phyloP scores from a whole-genome alignment of 2,329 filamentous ascomycete species.

The Pseudocercospora macadamiae region DNA sequence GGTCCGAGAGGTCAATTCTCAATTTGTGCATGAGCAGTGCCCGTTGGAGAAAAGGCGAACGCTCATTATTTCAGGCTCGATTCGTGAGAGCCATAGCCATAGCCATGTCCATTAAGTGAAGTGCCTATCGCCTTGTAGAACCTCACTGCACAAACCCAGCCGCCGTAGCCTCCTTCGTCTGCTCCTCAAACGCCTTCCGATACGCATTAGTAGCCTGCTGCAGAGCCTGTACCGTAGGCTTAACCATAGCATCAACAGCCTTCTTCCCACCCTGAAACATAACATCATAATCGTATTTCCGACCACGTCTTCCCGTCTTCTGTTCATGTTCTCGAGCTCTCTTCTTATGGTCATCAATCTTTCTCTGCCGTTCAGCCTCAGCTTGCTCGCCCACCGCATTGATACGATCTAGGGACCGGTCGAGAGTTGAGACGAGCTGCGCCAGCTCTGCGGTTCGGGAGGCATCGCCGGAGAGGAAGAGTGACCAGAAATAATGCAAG shows the following conservation, averaged over 20 bases:
- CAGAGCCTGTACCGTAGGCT: slow-evolving; percentile 72
- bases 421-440: slow-evolving; percentile 79
- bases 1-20: no score
- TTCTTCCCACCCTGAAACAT: slow-evolving; percentile 74
- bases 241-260: slow-evolving; percentile 75
- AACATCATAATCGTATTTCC: slow-evolving; percentile 59
- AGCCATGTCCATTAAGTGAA: no score
- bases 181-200: slow-evolving; percentile 66
- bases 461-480: slow-evolving; percentile 87
- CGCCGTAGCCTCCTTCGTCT: slow-evolving; percentile 41
- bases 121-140: no score
- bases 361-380: slow-evolving; percentile 70
- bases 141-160: not conserved
- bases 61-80: no score
- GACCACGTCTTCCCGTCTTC: slow-evolving; percentile 72
- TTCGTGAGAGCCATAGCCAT: no score
- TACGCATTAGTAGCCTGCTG: slow-evolving; percentile 73
- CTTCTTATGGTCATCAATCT: slow-evolving; percentile 67
- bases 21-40: no score
- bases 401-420: slow-evolving; percentile 76
- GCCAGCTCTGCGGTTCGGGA: slow-evolving; percentile 74
- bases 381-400: slow-evolving; percentile 78
- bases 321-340: slow-evolving; percentile 72
- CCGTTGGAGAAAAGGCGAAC: no score
- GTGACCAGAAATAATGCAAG: slow-evolving; percentile 93